A percentile compares a stretch with the other conserved stretches of the same genome.
Evolutionary conservation across 2,329 filamentous ascomycete species (phyloP).

Genomic region (Atkinsonella texensis): DNA sequence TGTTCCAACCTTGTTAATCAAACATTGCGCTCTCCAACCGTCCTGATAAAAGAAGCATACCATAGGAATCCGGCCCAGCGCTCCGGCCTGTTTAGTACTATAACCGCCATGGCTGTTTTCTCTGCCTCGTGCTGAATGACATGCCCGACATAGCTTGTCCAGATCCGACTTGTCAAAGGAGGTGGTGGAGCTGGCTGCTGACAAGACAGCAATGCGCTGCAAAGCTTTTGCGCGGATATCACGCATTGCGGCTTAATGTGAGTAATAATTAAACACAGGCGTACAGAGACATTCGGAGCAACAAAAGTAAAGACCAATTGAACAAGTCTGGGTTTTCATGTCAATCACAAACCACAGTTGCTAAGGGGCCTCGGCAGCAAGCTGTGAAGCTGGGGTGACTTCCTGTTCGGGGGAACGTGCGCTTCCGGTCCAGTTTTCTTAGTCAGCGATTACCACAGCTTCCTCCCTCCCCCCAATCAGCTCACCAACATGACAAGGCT

Average conservation of each 20-base stretch:
- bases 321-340: neutral
- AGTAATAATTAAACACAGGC: neutral
- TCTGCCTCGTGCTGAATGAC: slow-evolving; percentile 31
- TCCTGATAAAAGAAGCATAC: slow-evolving; percentile 23
- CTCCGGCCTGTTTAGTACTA: slow-evolving; percentile 23
- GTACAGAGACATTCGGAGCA: neutral
- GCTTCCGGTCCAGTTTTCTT: slow-evolving; percentile 14
- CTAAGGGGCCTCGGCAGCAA: slow-evolving; percentile 1
- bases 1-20: slow-evolving; percentile 24
- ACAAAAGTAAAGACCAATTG: neutral
- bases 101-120: slow-evolving; percentile 37
- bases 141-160: slow-evolving; percentile 48
- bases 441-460: slow-evolving; percentile 29
- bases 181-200: slow-evolving; percentile 39
- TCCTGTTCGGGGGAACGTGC: neutral
- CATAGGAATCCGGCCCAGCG: slow-evolving; percentile 47
- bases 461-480: slow-evolving; percentile 7
- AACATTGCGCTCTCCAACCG: neutral
- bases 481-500: slow-evolving; percentile 6
- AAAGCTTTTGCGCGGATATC: slow-evolving; percentile 51
- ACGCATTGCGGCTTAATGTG: slow-evolving; percentile 30
- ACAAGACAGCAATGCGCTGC: slow-evolving; percentile 53
- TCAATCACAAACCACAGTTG: neutral
- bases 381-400: neutral
- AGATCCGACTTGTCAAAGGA: slow-evolving; percentile 52